These are phyloP conservation scores for Lachnellula arida DNA, from an alignment of 2,329 filamentous ascomycete genomes.

Conservation along the genomic window DNA sequence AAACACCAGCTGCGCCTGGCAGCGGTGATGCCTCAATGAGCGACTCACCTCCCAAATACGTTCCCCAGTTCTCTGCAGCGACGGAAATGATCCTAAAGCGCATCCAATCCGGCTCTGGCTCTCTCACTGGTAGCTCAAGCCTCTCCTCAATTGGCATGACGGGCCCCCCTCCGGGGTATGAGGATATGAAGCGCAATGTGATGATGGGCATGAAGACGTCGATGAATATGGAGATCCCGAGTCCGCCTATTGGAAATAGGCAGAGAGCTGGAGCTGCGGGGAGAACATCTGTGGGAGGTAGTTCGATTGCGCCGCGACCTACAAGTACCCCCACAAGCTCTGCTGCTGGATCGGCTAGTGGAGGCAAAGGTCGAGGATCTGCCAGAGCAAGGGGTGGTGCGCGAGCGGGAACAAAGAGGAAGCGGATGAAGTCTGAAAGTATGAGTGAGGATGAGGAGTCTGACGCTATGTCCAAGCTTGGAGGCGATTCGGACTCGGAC, in stretches of 20 bases:
- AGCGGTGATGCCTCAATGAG: constrained; percentile 13
- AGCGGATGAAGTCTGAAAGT: constrained; percentile 26
- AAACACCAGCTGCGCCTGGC: constrained; percentile 17
- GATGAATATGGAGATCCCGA: constrained; percentile 31
- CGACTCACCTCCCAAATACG: constrained; percentile 31
- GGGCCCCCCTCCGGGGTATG: constrained; percentile 29
- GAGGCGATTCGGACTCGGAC: constrained; percentile 35
- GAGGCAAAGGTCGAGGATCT: constrained; percentile 3
- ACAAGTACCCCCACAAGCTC: constrained; percentile 22
- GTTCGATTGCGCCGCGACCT: constrained; percentile 11
- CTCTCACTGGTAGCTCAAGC: constrained; percentile 12
- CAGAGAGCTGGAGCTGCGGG: constrained; percentile 7
- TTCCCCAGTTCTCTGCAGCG: constrained; percentile 33
- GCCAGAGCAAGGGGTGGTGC: constrained; percentile 15
- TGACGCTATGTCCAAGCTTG: constrained; percentile 28
- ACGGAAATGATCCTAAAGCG: constrained; percentile 35
- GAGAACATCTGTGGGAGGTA: constrained; percentile 15
- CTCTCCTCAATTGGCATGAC: constrained; percentile 27
- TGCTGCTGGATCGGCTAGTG: constrained; percentile 16
- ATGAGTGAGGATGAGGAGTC: constrained; percentile 29
- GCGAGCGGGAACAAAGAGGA: constrained; percentile 28
- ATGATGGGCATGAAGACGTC: constrained; percentile 33
- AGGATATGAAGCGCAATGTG: constrained; percentile 33
- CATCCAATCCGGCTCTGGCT: constrained; percentile 26
- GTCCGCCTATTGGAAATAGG: constrained; percentile 19